These are phyloP conservation scores for Leptographium procerum DNA, from an alignment of 2,329 filamentous ascomycete species.

Conservation along the genomic window DNA sequence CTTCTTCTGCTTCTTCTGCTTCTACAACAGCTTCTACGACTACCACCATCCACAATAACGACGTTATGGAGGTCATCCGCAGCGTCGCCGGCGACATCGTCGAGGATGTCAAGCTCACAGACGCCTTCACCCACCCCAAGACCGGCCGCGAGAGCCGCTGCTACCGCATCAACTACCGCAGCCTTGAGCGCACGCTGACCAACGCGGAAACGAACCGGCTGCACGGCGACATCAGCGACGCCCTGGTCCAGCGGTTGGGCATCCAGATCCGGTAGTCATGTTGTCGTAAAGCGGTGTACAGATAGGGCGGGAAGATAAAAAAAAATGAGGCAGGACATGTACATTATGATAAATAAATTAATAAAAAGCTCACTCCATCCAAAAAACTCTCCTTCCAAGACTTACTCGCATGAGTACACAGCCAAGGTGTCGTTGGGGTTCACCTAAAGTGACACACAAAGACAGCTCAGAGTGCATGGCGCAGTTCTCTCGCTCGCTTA, in stretches of 20 bases:
- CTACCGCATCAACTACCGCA: slow-evolving; percentile 89
- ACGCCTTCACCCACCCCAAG: slow-evolving; percentile 82
- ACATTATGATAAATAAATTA: no score
- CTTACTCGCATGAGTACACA: no score
- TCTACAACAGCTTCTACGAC: no score
- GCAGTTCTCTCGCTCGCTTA: no score
- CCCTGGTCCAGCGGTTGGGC: slow-evolving; percentile 58
- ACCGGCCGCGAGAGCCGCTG: slow-evolving; percentile 74
- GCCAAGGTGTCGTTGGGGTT: no score
- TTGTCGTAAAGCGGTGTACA: no score
- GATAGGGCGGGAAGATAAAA: neutral
- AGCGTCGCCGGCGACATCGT: slow-evolving; percentile 71
- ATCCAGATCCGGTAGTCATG: slow-evolving; percentile 59
- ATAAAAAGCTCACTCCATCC: no score
- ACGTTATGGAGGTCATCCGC: slow-evolving; percentile 91
- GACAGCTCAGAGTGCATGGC: no score
- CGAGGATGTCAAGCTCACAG: slow-evolving; percentile 75
- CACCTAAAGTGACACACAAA: no score
- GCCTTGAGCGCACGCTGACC: slow-evolving; percentile 79
- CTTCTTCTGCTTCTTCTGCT: no score
- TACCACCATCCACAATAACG: slow-evolving; percentile 69
- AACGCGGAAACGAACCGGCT: slow-evolving; percentile 68
- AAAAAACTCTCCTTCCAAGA: no score
- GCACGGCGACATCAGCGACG: slow-evolving; percentile 55
- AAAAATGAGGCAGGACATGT: neutral